phyloP scores from a whole-genome alignment of 208 protist genomes.

The Crithidia bombi region DNA sequence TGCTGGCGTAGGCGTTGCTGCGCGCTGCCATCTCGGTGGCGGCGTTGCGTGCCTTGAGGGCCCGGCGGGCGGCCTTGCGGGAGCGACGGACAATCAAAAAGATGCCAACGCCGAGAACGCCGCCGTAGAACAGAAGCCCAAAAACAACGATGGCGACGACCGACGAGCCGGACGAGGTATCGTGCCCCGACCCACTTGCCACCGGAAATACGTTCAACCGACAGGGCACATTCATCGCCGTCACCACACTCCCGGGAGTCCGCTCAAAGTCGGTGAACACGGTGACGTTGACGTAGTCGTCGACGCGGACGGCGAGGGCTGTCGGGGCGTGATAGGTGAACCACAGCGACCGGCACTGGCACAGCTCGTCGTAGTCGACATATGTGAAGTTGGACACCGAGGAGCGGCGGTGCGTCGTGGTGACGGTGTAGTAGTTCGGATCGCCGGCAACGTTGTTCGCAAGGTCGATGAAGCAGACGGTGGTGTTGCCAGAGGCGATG shows the following conservation, averaged over 20 bases:
- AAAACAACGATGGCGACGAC: slow-evolving; percentile 37
- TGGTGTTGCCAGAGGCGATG: slow-evolving; percentile 42
- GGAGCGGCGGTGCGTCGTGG: slow-evolving; percentile 29
- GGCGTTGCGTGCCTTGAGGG: slow-evolving; percentile 25
- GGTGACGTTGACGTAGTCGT: slow-evolving; percentile 50
- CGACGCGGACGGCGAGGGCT: slow-evolving; percentile 21
- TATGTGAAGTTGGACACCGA: slow-evolving; percentile 44
- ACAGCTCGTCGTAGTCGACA: slow-evolving; percentile 37
- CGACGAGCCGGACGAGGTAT: slow-evolving; percentile 14
- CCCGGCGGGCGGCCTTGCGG: slow-evolving; percentile 33
- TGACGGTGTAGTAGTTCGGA: slow-evolving; percentile 41
- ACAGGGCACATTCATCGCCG: slow-evolving; percentile 32
- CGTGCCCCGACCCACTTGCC: slow-evolving; percentile 8
- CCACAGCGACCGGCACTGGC: slow-evolving; percentile 31
- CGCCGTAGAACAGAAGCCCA: slow-evolving; percentile 53
- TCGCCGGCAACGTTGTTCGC: slow-evolving; percentile 49
- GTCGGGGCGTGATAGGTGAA: slow-evolving; percentile 54
- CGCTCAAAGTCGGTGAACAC: slow-evolving; percentile 32
- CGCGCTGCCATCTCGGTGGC: slow-evolving; percentile 2
- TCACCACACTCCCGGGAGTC: slow-evolving; percentile 1
- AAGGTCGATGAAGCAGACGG: slow-evolving; percentile 53
- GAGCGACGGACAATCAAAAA: slow-evolving; percentile 41
- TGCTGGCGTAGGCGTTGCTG: neutral
- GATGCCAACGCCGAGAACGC: slow-evolving; percentile 35
- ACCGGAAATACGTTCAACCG: slow-evolving; percentile 50